phyloP scores from a whole-genome alignment of 352 stramenopile genomes.

The Phytopythium litorale region DNA sequence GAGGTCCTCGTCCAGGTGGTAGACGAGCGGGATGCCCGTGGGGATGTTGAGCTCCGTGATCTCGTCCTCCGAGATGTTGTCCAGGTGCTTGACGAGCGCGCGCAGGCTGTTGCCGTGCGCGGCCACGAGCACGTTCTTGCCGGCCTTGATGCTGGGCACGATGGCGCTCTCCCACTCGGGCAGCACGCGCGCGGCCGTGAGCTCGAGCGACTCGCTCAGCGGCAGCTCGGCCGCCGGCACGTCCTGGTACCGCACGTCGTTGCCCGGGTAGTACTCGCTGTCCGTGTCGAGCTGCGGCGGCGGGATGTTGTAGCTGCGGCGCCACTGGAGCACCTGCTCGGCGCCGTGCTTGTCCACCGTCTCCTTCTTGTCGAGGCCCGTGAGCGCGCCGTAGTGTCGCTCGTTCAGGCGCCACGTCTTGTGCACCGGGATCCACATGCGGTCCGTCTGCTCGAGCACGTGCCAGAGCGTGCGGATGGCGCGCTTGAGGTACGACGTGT shows the following conservation, averaged over 20 bases:
- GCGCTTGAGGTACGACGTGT: conserved; percentile 94
- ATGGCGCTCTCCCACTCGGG: conserved; percentile 92
- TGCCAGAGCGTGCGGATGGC: conserved; percentile 94
- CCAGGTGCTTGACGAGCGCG: conserved; percentile 93
- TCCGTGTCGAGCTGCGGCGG: conserved; percentile 91
- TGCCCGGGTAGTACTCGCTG: conserved; percentile 90
- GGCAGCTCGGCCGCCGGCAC: conserved; percentile 86
- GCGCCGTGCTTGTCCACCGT: conserved; percentile 89
- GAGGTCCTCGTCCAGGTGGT: conserved; percentile 85
- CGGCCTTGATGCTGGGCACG: conserved; percentile 86
- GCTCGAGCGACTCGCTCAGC: conserved; percentile 91
- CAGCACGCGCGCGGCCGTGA: conserved; percentile 90
- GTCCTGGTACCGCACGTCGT: conserved; percentile 90
- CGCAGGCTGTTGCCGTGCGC: conserved; percentile 94
- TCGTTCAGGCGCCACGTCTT: conserved; percentile 94
- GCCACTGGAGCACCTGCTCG: conserved; percentile 95
- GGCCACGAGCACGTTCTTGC: conserved; percentile 95
- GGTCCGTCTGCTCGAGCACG: conserved; percentile 91
- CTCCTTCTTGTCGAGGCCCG: conserved; percentile 89
- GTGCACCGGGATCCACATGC: conserved; percentile 95
- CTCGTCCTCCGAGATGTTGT: conserved; percentile 89
- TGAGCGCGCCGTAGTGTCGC: conserved; percentile 87
- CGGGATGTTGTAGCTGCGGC: conserved; percentile 97
- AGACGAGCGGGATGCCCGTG: conserved; percentile 87
- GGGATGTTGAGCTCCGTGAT: conserved; percentile 95